phyloP scores from a whole-genome alignment of 2,329 filamentous ascomycete genomes.

The Botrytis squamosa region DNA sequence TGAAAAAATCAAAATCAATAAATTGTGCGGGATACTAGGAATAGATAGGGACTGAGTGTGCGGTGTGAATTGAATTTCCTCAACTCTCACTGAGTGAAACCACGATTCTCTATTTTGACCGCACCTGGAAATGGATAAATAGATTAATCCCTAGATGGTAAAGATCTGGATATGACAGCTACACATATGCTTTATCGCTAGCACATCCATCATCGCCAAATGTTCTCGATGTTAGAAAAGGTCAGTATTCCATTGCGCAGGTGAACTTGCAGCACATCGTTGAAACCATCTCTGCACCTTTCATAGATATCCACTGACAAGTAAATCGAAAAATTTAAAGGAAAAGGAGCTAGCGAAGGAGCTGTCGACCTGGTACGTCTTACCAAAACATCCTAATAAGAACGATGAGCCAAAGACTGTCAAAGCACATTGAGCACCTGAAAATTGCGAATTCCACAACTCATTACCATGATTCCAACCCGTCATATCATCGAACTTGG shows the following conservation, averaged over 20 bases:
- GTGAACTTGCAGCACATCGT: neutral
- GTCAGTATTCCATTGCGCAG: neutral
- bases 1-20: neutral
- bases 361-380: neutral
- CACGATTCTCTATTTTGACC: neutral
- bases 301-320: neutral
- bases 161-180: no score
- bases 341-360: neutral
- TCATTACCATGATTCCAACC: neutral
- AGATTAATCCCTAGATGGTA: neutral
- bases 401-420: neutral
- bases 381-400: fast-evolving
- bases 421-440: neutral
- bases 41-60: neutral
- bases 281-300: neutral
- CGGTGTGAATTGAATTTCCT: neutral
- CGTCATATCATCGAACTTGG: neutral
- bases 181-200: neutral
- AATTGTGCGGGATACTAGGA: neutral
- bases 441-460: neutral
- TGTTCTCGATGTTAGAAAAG: neutral
- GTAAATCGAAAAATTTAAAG: neutral
- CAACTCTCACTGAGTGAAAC: neutral
- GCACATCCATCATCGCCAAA: neutral
- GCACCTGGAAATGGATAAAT: neutral